phyloP scores from a whole-genome alignment of 179 eudicot species.

The Beta macrorhiza region DNA sequence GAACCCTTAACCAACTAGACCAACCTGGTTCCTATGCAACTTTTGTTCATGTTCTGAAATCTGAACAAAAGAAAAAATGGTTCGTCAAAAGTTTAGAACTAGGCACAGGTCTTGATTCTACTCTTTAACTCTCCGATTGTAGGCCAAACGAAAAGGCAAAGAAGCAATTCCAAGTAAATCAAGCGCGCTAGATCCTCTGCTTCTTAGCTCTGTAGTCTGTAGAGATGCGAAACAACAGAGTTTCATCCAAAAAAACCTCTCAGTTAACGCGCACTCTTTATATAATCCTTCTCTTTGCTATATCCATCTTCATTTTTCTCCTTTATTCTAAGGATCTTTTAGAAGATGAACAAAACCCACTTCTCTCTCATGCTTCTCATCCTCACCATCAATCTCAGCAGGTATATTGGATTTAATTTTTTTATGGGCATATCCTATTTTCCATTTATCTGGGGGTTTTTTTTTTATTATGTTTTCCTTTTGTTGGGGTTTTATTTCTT shows the following conservation, averaged over 20 bases:
- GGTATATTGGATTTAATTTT: constrained; percentile 28
- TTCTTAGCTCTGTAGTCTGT: background rate
- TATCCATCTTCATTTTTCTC: constrained; percentile 57
- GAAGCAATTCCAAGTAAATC: too few species aligned
- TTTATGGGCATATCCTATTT: background rate
- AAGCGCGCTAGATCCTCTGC: background rate
- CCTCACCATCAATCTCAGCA: constrained; percentile 23
- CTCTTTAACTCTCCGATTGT: too few species aligned
- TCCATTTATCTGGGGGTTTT: background rate
- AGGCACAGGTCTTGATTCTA: too few species aligned
- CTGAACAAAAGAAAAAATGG: too few species aligned
- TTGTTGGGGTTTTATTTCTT: background rate
- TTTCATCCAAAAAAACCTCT: constrained; percentile 33
- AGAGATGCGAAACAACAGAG: background rate
- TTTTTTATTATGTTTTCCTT: background rate
- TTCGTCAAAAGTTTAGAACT: too few species aligned
- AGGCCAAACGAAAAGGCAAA: too few species aligned
- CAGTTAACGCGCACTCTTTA: constrained; percentile 44
- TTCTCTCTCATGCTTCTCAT: constrained; percentile 24
- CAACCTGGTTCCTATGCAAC: too few species aligned
- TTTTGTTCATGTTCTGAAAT: too few species aligned
- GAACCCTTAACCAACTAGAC: too few species aligned
- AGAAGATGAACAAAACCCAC: constrained; percentile 41
- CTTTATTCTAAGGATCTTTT: constrained; percentile 49
- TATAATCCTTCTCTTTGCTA: constrained; percentile 42